Evolutionary conservation across 2,329 filamentous ascomycete genomes (phyloP).

Genomic region (Anisogramma anomala): DNA sequence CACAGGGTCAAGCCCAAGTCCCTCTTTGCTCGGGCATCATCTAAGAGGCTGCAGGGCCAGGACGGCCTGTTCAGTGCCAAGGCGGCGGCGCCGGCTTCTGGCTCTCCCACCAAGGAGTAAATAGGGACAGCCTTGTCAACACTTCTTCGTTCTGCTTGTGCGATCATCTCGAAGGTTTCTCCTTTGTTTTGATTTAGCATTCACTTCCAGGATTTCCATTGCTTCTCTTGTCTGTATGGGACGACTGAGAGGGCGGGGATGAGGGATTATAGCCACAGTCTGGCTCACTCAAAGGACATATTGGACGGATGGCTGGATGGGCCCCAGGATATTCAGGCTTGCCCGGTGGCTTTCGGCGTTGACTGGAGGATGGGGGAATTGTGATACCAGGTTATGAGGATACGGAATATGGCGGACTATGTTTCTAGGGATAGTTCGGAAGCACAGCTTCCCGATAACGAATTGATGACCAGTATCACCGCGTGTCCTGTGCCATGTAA

Average conservation of each 20-base stretch:
- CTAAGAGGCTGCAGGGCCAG: constrained; percentile 45
- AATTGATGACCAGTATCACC: constrained; percentile 13
- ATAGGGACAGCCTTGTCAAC: neutral
- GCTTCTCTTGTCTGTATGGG: neutral
- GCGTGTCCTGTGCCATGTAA: no score
- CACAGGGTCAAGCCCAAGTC: constrained; percentile 54
- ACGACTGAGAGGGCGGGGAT: neutral
- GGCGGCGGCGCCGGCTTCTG: constrained; percentile 12
- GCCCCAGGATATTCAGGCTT: constrained; percentile 7
- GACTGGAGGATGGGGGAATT: constrained; percentile 4
- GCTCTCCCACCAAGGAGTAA: neutral
- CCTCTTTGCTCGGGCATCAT: constrained; percentile 53
- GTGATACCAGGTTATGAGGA: constrained; percentile 9
- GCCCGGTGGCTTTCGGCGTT: constrained; percentile 10
- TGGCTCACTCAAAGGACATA: constrained; percentile 1
- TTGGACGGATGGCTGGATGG: neutral
- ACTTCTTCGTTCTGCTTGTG: neutral
- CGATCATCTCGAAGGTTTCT: constrained; percentile 3
- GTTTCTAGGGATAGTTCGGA: neutral
- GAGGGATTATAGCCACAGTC: neutral
- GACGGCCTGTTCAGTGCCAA: constrained; percentile 29
- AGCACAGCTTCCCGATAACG: constrained; percentile 10
- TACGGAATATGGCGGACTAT: neutral
- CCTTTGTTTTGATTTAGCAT: constrained; percentile 7
- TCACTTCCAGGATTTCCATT: neutral